Conservation (phyloP, 495 filamentous ascomycete genomes). For the Aspergillus sclerotioniger region DNA sequence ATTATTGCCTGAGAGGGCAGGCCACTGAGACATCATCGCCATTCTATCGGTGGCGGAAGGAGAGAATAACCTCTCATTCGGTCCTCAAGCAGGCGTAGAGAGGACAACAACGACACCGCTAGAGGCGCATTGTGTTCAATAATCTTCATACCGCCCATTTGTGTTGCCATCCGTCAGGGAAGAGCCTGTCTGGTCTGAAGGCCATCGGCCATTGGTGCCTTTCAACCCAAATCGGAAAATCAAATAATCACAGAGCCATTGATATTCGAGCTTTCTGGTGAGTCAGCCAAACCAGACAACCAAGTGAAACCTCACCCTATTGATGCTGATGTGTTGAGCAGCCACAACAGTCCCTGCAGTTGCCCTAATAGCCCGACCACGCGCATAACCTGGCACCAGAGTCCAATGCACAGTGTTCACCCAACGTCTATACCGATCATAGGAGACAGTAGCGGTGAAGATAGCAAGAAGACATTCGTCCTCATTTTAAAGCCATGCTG, state of each 20-base stretch:
- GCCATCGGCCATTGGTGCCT: not conserved
- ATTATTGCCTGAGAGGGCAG: not conserved
- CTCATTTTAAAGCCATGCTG: slow-evolving; percentile 21
- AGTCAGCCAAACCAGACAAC: slow-evolving; percentile 7
- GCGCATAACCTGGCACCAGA: slow-evolving; percentile 16
- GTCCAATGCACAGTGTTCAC: slow-evolving; percentile 8
- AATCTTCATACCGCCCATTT: not conserved
- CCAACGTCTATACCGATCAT: slow-evolving; percentile 2
- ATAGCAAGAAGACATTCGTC: slow-evolving; percentile 9
- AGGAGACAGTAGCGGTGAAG: slow-evolving; percentile 21
- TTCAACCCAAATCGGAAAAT: not conserved
- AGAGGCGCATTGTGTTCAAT: not conserved
- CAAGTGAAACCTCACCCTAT: slow-evolving; percentile 32
- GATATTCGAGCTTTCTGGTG: slow-evolving; percentile 2
- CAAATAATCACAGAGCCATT: not conserved
- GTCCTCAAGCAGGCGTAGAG: not conserved
- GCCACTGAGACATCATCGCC: slow-evolving; percentile 8
- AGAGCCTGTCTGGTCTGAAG: not conserved
- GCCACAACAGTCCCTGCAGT: slow-evolving; percentile 28
- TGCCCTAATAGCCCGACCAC: slow-evolving; percentile 22
- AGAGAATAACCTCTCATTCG: not conserved
- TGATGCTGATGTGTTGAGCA: slow-evolving; percentile 15
- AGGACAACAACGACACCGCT: not conserved
- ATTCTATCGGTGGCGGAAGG: not conserved
- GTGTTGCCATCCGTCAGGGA: not conserved